Percentiles rank a stretch among this genome's conserved stretches.
Evolutionary conservation across 148 eudicot species (phyloP).

Genomic region (Silene latifolia): DNA sequence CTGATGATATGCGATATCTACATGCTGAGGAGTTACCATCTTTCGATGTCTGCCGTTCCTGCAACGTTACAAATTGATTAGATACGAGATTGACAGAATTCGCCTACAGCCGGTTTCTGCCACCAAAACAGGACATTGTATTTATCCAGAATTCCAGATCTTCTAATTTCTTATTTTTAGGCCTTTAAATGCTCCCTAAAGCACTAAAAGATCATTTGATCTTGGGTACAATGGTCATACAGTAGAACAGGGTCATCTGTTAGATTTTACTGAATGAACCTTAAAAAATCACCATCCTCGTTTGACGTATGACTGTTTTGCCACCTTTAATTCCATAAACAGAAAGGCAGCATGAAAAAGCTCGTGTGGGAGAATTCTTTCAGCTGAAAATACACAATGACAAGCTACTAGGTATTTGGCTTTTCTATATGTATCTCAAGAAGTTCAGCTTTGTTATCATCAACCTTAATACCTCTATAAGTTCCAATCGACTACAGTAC

Average conservation of each 20-base stretch:
- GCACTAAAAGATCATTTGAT: neutral
- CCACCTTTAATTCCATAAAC: too few species aligned
- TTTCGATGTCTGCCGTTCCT: constrained; percentile 71
- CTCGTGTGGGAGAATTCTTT: too few species aligned
- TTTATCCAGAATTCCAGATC: neutral
- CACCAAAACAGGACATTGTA: neutral
- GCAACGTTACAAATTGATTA: neutral
- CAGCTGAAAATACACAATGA: too few species aligned
- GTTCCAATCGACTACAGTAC: neutral
- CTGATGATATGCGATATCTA: constrained; percentile 89
- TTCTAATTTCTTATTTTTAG: neutral
- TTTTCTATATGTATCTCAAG: too few species aligned
- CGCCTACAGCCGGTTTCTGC: neutral
- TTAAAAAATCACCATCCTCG: neutral
- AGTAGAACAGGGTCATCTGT: neutral
- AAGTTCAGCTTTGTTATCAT: too few species aligned
- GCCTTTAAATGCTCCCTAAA: neutral
- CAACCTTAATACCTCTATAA: neutral
- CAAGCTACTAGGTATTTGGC: too few species aligned
- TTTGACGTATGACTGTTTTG: too few species aligned
- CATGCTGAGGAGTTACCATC: constrained; percentile 72
- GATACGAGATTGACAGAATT: neutral
- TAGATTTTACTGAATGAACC: neutral
- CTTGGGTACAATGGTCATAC: too few species aligned
- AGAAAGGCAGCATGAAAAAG: too few species aligned